Conservation (phyloP, 257 asterid genomes). For the Mitragyna speciosa region DNA sequence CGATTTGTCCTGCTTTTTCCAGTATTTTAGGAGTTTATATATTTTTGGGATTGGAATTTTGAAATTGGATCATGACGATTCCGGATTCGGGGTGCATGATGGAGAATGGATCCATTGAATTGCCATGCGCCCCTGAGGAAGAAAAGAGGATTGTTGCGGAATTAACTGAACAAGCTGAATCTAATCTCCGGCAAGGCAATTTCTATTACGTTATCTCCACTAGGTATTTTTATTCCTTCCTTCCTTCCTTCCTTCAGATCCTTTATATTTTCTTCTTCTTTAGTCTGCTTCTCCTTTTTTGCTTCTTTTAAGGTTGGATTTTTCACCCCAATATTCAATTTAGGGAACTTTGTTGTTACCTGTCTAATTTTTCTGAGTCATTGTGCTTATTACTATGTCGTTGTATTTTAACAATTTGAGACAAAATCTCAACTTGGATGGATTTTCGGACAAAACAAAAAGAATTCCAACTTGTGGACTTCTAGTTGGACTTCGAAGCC, state of each 20-base stretch:
- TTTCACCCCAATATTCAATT: neutral
- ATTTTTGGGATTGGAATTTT: neutral
- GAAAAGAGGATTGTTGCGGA: constrained; percentile 70
- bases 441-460: too few species aligned
- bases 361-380: neutral
- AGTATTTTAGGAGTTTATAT: neutral
- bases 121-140: constrained; percentile 84
- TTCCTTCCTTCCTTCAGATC: neutral
- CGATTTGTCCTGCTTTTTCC: neutral
- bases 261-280: neutral
- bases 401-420: neutral
- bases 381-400: neutral
- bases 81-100: constrained; percentile 71
- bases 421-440: neutral
- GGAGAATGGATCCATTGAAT: constrained; percentile 80
- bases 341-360: neutral
- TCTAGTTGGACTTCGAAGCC: neutral
- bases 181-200: constrained; percentile 73
- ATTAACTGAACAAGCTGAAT: constrained; percentile 60
- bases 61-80: constrained; percentile 68
- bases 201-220: constrained; percentile 63
- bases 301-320: neutral
- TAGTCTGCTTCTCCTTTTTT: neutral
- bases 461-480: neutral
- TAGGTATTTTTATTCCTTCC: constrained; percentile 54